Evolutionary conservation across 2,329 filamentous ascomycete genomes (phyloP).

Genomic region (Alternaria triticimaculans): DNA sequence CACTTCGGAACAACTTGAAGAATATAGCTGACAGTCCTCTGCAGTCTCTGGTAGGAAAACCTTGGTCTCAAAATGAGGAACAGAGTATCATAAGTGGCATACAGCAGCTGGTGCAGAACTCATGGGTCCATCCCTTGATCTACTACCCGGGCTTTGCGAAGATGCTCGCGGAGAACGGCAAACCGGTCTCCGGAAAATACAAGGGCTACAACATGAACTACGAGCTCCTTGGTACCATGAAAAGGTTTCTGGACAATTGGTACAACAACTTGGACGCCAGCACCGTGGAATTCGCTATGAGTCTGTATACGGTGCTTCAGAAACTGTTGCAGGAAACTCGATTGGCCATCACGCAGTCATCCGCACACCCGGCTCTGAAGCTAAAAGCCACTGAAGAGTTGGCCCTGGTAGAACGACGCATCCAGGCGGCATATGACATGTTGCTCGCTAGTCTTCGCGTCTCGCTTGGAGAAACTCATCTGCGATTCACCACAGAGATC

Average conservation of each 20-base stretch:
- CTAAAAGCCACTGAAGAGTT: constrained; percentile 1
- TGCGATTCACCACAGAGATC: constrained; percentile 13
- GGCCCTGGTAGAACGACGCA: not conserved
- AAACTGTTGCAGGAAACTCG: not conserved
- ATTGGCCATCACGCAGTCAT: not conserved
- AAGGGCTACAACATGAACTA: constrained; percentile 13
- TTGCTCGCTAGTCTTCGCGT: not conserved
- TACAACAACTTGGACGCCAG: not conserved
- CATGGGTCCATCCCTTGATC: constrained; percentile 3
- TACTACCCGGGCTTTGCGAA: constrained; percentile 9
- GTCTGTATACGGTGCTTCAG: not conserved
- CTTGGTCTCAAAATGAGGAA: not conserved
- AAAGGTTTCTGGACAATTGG: constrained; percentile 4
- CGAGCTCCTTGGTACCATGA: constrained; percentile 5
- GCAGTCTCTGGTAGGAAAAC: not conserved
- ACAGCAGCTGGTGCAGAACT: not conserved
- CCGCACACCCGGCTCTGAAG: constrained; percentile 4
- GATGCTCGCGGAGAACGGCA: constrained; percentile 19
- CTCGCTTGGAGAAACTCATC: constrained; percentile 2
- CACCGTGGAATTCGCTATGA: not conserved
- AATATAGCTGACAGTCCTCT: not conserved
- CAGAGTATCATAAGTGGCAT: not conserved
- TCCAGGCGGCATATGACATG: not conserved
- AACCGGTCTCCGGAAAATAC: constrained; percentile 9
- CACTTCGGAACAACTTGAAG: not conserved